These are phyloP conservation scores for Hyaloscypha finlandica DNA, from an alignment of 495 filamentous ascomycete genomes.

Conservation along the genomic window DNA sequence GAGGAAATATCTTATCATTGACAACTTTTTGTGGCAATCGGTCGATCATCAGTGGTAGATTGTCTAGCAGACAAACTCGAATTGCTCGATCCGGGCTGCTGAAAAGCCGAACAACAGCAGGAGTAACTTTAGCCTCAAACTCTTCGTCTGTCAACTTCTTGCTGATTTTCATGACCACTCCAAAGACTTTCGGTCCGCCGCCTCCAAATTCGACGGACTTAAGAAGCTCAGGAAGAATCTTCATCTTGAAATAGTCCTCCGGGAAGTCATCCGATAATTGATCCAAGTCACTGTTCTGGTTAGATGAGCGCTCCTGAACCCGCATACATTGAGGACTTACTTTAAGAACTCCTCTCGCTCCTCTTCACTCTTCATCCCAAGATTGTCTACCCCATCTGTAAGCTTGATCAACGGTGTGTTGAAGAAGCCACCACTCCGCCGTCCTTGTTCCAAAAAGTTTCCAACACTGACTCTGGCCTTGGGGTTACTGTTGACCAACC, in stretches of 20 bases:
- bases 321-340: constrained; percentile 45
- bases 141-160: constrained; percentile 85
- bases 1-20: constrained; percentile 95
- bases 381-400: constrained; percentile 86
- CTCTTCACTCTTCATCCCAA: constrained; percentile 81
- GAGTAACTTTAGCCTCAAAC: constrained; percentile 80
- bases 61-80: constrained; percentile 88
- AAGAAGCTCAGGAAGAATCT: constrained; percentile 90
- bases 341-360: constrained; percentile 86
- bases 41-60: constrained; percentile 88
- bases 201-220: constrained; percentile 98
- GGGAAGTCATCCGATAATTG: constrained; percentile 89
- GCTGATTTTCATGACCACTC: constrained; percentile 85
- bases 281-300: constrained; percentile 69
- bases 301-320: neutral
- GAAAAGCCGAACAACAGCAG: constrained; percentile 86
- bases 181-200: constrained; percentile 89
- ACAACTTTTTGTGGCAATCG: constrained; percentile 85
- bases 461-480: constrained; percentile 81
- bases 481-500: constrained; percentile 83
- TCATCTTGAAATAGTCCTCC: constrained; percentile 97
- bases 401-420: constrained; percentile 88
- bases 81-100: constrained; percentile 89
- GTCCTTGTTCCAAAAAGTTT: constrained; percentile 89
- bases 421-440: constrained; percentile 81